Percentiles rank a stretch among this genome's conserved stretches.
Conservation (phyloP, 805 yeast species). For the Saturnispora zaruensis region DNA sequence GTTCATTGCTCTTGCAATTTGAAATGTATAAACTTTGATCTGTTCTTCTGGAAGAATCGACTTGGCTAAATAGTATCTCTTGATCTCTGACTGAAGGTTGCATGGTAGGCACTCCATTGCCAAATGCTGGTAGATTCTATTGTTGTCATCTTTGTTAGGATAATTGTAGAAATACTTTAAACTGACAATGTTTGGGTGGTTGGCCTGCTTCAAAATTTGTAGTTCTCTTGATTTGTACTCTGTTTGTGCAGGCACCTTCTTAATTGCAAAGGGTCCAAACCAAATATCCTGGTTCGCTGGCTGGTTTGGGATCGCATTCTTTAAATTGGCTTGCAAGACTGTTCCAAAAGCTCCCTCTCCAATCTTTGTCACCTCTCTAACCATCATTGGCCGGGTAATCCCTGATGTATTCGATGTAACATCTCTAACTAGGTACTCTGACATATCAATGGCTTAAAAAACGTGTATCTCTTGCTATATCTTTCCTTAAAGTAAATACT, state of each 20-base stretch:
- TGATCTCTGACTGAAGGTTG: constrained; percentile 67
- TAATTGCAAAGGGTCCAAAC: constrained; percentile 79
- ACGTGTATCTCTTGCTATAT: background rate
- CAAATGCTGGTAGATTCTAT: constrained; percentile 64
- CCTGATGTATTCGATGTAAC: constrained; percentile 56
- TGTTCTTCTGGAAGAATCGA: constrained; percentile 62
- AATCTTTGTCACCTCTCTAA: constrained; percentile 62
- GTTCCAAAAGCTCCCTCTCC: constrained; percentile 88
- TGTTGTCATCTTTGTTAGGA: constrained; percentile 47
- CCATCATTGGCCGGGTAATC: constrained; percentile 49
- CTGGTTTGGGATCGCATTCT: constrained; percentile 19
- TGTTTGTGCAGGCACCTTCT: constrained; percentile 80
- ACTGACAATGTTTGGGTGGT: constrained; percentile 72
- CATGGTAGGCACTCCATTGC: constrained; percentile 87
- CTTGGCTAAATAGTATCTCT: constrained; percentile 53
- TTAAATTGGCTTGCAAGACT: constrained; percentile 62
- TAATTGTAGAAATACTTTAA: constrained; percentile 66
- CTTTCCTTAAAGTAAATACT: background rate
- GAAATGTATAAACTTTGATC: constrained; percentile 69
- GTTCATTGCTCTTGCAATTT: constrained; percentile 75
- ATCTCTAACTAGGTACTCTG: constrained; percentile 43
- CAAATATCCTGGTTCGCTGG: constrained; percentile 28
- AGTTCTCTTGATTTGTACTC: constrained; percentile 78
- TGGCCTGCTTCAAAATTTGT: constrained; percentile 63
- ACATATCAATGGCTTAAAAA: constrained; percentile 1